phyloP scores from a whole-genome alignment of 2,329 filamentous ascomycete genomes.

The Rhynchosporium agropyri region DNA sequence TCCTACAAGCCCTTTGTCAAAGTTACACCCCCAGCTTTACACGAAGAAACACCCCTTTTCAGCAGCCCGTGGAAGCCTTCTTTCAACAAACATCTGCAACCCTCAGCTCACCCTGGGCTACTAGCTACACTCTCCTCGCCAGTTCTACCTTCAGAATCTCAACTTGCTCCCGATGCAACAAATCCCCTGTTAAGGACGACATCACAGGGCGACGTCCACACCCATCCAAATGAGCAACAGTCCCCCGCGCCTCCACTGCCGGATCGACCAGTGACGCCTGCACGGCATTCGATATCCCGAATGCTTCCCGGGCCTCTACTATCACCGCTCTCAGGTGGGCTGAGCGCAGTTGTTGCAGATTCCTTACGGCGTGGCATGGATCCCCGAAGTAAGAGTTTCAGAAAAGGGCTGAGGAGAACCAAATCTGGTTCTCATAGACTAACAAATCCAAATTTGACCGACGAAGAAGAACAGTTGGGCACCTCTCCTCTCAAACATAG shows the following conservation, averaged over 20 bases:
- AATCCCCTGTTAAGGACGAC: constrained; percentile 34
- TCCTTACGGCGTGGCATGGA: constrained; percentile 58
- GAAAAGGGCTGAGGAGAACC: constrained; percentile 35
- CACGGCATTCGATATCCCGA: constrained; percentile 51
- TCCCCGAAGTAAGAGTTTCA: constrained; percentile 39
- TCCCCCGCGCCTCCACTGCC: constrained; percentile 44
- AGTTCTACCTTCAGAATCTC: constrained; percentile 40
- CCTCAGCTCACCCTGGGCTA: constrained; percentile 33
- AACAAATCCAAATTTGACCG: constrained; percentile 22
- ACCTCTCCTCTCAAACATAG: constrained; percentile 26
- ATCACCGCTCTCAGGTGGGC: constrained; percentile 59
- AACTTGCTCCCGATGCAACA: constrained; percentile 29
- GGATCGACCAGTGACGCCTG: constrained; percentile 45
- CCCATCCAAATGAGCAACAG: constrained; percentile 39
- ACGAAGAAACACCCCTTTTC: constrained; percentile 35
- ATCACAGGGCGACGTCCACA: constrained; percentile 38
- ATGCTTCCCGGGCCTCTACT: constrained; percentile 62
- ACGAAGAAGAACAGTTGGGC: constrained; percentile 29
- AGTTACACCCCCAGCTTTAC: constrained; percentile 23
- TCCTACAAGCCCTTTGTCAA: constrained; percentile 31
- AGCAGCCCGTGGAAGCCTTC: constrained; percentile 38
- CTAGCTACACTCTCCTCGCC: constrained; percentile 36
- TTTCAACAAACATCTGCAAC: constrained; percentile 31
- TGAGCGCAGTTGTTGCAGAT: constrained; percentile 67
- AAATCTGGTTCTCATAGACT: constrained; percentile 38